A percentile compares a stretch with the other conserved stretches of the same genome.
phyloP scores from a whole-genome alignment of 495 filamentous ascomycete genomes.

The Penicillium waksmanii region DNA sequence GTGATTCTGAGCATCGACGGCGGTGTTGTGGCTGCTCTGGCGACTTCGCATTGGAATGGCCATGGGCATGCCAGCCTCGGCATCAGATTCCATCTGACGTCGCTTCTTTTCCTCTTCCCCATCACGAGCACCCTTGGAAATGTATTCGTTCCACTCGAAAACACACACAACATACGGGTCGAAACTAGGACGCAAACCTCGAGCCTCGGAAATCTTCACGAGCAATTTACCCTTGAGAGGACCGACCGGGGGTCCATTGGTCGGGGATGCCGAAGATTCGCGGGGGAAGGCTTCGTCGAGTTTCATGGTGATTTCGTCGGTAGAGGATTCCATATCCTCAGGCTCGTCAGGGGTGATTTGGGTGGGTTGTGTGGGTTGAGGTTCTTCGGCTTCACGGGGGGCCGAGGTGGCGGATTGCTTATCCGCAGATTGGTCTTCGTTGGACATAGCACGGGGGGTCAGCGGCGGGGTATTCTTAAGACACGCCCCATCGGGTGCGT shows the following conservation, averaged over 20 bases:
- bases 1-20: slow-evolving; percentile 69
- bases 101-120: slow-evolving; percentile 56
- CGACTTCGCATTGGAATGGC: slow-evolving; percentile 95
- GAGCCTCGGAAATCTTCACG: slow-evolving; percentile 82
- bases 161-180: slow-evolving; percentile 96
- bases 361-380: slow-evolving; percentile 10
- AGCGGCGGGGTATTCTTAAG: slow-evolving; percentile 89
- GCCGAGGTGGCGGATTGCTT: slow-evolving; percentile 39
- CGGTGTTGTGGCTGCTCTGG: slow-evolving; percentile 90
- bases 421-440: slow-evolving; percentile 51
- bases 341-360: slow-evolving; percentile 22
- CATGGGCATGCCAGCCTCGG: slow-evolving; percentile 80
- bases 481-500: slow-evolving; percentile 59
- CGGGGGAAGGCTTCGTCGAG: slow-evolving; percentile 50
- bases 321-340: slow-evolving; percentile 34
- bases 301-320: slow-evolving; percentile 46
- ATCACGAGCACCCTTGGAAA: slow-evolving; percentile 78
- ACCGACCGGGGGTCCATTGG: slow-evolving; percentile 64
- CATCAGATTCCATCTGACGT: slow-evolving; percentile 61
- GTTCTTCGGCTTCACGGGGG: slow-evolving; percentile 29
- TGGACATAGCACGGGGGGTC: slow-evolving; percentile 83
- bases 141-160: slow-evolving; percentile 94
- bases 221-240: slow-evolving; percentile 85
- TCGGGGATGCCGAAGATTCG: slow-evolving; percentile 36
- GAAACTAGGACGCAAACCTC: slow-evolving; percentile 76